A percentile compares a stretch with the other conserved stretches of the same genome.
Evolutionary conservation across 2,329 filamentous ascomycete species (phyloP).

Genomic region (Diaporthe ampelina): DNA sequence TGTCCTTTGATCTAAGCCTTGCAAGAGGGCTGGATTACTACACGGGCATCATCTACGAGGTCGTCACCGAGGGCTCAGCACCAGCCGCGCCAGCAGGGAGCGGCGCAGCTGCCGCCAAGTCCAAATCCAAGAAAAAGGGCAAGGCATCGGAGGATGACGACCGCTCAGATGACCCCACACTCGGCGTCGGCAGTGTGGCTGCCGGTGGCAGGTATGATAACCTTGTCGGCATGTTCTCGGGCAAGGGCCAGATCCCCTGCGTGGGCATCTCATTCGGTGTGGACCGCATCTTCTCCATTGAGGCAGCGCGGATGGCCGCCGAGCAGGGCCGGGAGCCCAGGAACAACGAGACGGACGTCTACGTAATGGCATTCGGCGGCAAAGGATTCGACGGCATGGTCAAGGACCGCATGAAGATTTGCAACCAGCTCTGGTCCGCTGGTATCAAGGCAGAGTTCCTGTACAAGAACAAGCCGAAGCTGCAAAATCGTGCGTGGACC

Average conservation of each 20-base stretch:
- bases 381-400: conserved; percentile 86
- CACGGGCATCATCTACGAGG: conserved; percentile 60
- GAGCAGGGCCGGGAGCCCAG: conserved; percentile 59
- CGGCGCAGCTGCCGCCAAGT: conserved; percentile 52
- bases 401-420: conserved; percentile 86
- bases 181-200: conserved; percentile 89
- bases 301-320: conserved; percentile 79
- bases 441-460: conserved; percentile 93
- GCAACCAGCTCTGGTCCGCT: conserved; percentile 83
- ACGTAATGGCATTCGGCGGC: conserved; percentile 93
- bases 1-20: conserved; percentile 91
- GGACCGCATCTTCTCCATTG: conserved; percentile 91
- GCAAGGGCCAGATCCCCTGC: conserved; percentile 84
- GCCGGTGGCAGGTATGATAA: conserved; percentile 91
- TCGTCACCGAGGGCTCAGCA: conserved; percentile 45
- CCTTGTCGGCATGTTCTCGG: conserved; percentile 87
- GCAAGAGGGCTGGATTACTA: conserved; percentile 91
- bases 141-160: conserved; percentile 71
- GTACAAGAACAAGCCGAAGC: conserved; percentile 91
- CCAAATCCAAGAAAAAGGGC: conserved; percentile 64
- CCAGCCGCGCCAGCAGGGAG: conserved; percentile 54
- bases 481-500: conserved; percentile 69
- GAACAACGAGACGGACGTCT: conserved; percentile 85
- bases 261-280: conserved; percentile 93
- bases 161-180: conserved; percentile 81